Base-by-base conservation (phyloP, 2,329 filamentous ascomycete genomes). In the Cercospora canescens region DNA sequence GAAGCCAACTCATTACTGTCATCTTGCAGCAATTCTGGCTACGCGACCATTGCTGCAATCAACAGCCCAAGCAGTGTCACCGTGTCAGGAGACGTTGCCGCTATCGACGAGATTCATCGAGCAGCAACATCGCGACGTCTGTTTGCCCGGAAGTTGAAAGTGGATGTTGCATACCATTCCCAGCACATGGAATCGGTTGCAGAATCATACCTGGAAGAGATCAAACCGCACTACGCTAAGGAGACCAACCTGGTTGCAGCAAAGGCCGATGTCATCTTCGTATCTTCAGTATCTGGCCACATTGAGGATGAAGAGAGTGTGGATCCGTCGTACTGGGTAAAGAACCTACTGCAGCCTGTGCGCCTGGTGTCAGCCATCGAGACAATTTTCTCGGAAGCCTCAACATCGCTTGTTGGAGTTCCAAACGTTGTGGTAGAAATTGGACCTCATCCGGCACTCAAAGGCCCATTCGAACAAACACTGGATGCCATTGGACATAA, bases 1-100 rank as follows among this genome's bases (percentile, higher is more conserved):
- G 54, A 67, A 7, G 64, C 16, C 7, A 24, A 26, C 21, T 37
- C n/a, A n/a, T 52, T 14, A 35, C 39, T 58, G n/a, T 14, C 12
- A 34, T 26, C 11, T 18, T 54, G 45, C 37, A 21, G 12, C 48
- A 32, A 45, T 28, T 26, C 37, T 59, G 68, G 67, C 66, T 50
- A 50, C 7, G 59, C 70, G 7, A 54, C 32, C 0, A 52, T 76
- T 16, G 73, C 72, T n/a, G 71, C 71, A 32, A 60, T 73, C 45
- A 85, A 85, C 69, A 79, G 77, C 34, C 76, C 81, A 0, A 56
- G 70, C 0, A 81, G 79, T 41, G 74, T 83, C 1, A 85, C 83
- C 0, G 32, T 84, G 14, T 58, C 55, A 8, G 83, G 83, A 0
- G 81, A 84, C 48, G 35, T 9, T 2, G 69, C 77, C 65, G 76